Base-by-base conservation (phyloP, 179 eudicot genomes). In the Camellia oleifera region DNA sequence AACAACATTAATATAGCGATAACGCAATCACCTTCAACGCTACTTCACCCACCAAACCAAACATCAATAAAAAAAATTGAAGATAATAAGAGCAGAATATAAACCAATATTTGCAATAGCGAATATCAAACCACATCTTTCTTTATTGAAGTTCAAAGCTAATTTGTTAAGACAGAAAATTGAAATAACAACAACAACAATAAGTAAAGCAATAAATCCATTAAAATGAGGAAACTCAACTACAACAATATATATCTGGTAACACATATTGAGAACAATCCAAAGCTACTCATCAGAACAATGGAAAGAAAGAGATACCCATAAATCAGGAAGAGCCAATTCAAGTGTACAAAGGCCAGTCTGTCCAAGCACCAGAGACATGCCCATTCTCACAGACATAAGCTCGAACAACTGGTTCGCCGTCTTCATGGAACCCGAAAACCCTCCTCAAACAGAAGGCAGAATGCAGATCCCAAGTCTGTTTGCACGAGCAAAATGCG, bases 321-420 rank as follows among this genome's bases (percentile, higher is more conserved):
- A 60, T 45, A 77, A 26, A 64, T 50, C 7, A 63, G 48, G 52
- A 74, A 46, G n/a, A 15, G 52, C 40, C 46, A 10, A 70, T 46
- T 64, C 53, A 93, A 11, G 93, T 82, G 75, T 91, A 95, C 72
- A 94, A 82, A 26, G 99, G 94, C 83, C 89, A 87, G 81, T 94
- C 94, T 6, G 99, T 95, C 99, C 99, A 94, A 3, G 98, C 99
- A 46, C 99, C 99, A 18, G 99, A 92, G 79, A 95, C 99, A 88
- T 94, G 99, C 14, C 99, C 99, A 76, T 95, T 95, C 75, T 95
- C 98, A 77, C 98, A 95, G 0, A 95, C 98, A 81, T 89, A 95
- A 44, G 99, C 99, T 77, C 98, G 80, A 82, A 95, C 99, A 62
- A 90, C 97, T 0, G 99, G 99, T 75, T 95, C 97, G 0, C 98